Conservation (phyloP, 495 filamentous ascomycete species). For the Neurospora cerealis region DNA sequence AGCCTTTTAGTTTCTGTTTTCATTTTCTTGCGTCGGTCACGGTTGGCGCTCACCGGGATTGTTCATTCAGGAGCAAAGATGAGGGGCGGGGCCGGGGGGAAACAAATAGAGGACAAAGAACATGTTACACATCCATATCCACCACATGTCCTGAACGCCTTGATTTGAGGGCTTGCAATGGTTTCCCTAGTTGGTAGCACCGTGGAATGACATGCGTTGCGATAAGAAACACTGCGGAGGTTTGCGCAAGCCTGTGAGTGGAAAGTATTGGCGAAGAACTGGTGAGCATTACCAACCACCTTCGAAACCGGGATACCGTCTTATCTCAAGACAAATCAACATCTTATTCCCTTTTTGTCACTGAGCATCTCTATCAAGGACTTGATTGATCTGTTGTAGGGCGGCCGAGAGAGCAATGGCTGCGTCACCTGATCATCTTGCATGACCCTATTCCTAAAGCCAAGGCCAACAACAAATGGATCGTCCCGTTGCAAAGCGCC, state of each 20-base stretch:
- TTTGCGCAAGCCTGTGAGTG: background rate
- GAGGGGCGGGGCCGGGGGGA: background rate
- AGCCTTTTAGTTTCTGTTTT: constrained; percentile 17
- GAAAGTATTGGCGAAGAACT: background rate
- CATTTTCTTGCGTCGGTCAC: constrained; percentile 12
- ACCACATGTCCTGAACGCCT: background rate
- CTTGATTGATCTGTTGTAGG: background rate
- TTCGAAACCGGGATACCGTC: background rate
- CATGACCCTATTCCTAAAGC: constrained; percentile 9
- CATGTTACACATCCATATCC: background rate
- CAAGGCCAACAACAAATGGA: background rate
- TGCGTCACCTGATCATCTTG: constrained; percentile 23
- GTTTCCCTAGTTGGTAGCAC: background rate
- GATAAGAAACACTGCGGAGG: constrained; percentile 1
- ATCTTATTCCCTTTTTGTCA: background rate
- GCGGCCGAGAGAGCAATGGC: constrained; percentile 3
- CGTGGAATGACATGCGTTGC: constrained; percentile 4
- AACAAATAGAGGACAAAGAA: background rate
- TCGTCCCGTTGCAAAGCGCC: background rate
- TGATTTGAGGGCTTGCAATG: background rate
- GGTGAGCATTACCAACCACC: constrained; percentile 1
- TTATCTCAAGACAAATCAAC: constrained; percentile 6
- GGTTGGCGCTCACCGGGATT: background rate
- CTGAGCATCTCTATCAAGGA: background rate
- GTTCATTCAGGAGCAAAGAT: background rate